These are phyloP conservation scores for Pseudognaphalium luteoalbum DNA, from an alignment of 129 eudicot genomes.

Conservation along the genomic window DNA sequence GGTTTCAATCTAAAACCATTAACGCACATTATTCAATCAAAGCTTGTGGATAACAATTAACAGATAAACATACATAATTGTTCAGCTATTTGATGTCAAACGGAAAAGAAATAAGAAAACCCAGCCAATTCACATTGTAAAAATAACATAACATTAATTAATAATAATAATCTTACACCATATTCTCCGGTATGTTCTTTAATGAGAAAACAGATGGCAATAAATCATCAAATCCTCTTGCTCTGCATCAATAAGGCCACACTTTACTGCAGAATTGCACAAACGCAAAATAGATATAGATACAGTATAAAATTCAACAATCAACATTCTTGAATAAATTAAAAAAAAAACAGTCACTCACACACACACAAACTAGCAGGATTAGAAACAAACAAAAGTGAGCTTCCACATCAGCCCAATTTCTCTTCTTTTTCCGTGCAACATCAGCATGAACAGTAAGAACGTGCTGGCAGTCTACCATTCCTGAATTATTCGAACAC, in stretches of 20 bases:
- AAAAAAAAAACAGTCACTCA: neutral
- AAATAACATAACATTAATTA: too few relatives aligned
- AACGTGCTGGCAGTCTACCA: constrained; percentile 94
- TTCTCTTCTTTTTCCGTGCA: constrained; percentile 75
- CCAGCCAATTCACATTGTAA: neutral
- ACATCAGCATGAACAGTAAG: constrained; percentile 84
- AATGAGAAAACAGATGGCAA: constrained; percentile 74
- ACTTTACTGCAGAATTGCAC: constrained; percentile 48
- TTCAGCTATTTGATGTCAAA: neutral
- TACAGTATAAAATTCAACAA: neutral
- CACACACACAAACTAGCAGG: neutral
- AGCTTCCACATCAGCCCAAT: constrained; percentile 74
- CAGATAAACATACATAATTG: neutral
- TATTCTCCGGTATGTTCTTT: constrained; percentile 66
- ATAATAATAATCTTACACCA: constrained; percentile 66
- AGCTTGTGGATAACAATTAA: neutral
- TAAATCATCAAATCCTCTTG: constrained; percentile 87
- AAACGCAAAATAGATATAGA: constrained; percentile 15
- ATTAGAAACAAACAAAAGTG: constrained; percentile 47
- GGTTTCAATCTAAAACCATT: constrained; percentile 55
- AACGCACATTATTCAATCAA: neutral
- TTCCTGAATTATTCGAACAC: constrained; percentile 49
- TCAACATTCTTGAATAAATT: neutral
- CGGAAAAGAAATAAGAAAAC: neutral
- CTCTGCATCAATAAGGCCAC: constrained; percentile 66